Evolutionary conservation across 768 basidiomycete species (phyloP), one percentile per base, ranked within the genome.

Genomic region (Mycena filopes): DNA sequence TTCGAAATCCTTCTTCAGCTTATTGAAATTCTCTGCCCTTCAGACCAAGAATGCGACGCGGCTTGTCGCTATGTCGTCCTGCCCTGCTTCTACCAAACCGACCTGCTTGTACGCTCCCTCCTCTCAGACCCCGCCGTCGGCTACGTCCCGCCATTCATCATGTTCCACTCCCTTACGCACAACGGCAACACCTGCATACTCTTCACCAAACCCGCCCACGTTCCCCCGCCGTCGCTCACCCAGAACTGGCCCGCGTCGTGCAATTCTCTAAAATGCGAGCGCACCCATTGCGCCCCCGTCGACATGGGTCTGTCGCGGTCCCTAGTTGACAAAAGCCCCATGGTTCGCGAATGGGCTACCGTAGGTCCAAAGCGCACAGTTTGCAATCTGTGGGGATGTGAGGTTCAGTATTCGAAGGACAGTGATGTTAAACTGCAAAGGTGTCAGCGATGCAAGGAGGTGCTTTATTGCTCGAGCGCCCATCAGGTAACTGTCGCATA

Each of bases 81-180:
- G 4, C 68, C 65, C 7, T 63, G 60, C 57, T 66, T 70, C 49
- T n/a, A 15, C 16, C 63, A 70, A 42, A 60, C 55, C 33, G 51
- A 67, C 53, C 21, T 60, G 10, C 68, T 70, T 36, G 65, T 70
- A 26, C 69, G 69, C 15, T 45, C 69, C 3, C 60, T 70, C 10
- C 68, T 71, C 29, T 58, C 63, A 2, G 73, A 72, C 56, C 71
- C 71, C 16, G 60, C 42, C 21, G 71, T 71, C 26, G 68, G 65
- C 20, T 71, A 72, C 38, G 71, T 72, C 8, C 71, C 73, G 20
- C 73, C 73, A 1, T 74, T 71, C 62, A 70, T 72, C 42, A 40
- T 72, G 1, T 61, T 74, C 36, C 47, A 58, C 28, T 63, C 70
- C 25, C 33, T 31, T 2, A 0, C 40, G 10, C 7, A 26, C n/a